phyloP scores from a whole-genome alignment of 441 rosid genomes.

The Rhodomyrtus psidioides region DNA sequence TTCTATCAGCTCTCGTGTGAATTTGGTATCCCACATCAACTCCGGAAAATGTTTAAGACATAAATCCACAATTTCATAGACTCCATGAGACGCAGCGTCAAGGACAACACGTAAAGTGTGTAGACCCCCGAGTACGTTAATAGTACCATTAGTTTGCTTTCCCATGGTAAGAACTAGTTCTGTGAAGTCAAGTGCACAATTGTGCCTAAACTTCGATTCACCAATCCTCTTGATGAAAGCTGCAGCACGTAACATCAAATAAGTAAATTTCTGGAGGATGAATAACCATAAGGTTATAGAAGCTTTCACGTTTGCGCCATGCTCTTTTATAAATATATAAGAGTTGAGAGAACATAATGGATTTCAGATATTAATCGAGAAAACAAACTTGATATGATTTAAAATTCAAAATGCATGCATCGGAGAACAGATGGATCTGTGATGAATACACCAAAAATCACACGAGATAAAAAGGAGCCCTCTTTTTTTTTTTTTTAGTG shows the following conservation, averaged over 20 bases:
- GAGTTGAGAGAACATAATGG: background rate
- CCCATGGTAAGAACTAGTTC: background rate
- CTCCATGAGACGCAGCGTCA: background rate
- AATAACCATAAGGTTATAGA: background rate
- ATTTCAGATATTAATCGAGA: background rate
- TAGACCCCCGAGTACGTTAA: background rate
- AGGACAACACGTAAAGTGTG: background rate
- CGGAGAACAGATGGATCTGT: background rate
- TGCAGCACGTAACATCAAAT: background rate
- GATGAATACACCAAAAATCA: background rate
- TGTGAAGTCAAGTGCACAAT: background rate
- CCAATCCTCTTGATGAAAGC: background rate
- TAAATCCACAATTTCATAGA: background rate
- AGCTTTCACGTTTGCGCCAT: background rate
- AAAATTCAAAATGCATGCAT: background rate
- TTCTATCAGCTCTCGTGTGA: background rate
- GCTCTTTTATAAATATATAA: background rate
- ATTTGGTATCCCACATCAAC: background rate
- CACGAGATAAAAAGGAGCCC: background rate
- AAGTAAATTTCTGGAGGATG: background rate
- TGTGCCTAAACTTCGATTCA: background rate
- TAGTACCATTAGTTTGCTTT: rapidly evolving
- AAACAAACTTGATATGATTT: background rate
- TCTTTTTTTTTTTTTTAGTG: no score
- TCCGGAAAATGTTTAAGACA: background rate